phyloP scores from a whole-genome alignment of 2,329 filamentous ascomycete species.

The Didymella arachidicola region DNA sequence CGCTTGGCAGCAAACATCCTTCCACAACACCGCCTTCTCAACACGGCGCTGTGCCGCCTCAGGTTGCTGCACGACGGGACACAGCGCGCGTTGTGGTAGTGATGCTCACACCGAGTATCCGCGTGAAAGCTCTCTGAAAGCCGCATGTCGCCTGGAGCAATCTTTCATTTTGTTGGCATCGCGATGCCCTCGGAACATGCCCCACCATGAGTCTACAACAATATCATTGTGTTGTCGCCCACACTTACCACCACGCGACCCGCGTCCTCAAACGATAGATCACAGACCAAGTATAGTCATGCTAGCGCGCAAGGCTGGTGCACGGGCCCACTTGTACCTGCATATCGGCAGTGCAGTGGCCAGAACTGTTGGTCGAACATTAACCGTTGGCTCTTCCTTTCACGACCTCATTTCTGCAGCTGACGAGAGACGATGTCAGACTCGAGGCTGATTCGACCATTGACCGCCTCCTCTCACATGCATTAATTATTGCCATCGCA shows the following conservation, averaged over 20 bases:
- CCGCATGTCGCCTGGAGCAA: neutral
- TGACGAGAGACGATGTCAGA: constrained; percentile 8
- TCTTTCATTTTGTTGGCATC: neutral
- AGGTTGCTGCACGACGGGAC: constrained; percentile 4
- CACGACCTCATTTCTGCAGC: constrained; percentile 15
- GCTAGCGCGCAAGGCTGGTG: constrained; percentile 23
- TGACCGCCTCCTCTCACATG: neutral
- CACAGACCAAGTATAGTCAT: constrained; percentile 28
- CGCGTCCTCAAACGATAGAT: constrained; percentile 26
- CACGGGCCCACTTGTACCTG: constrained; percentile 34
- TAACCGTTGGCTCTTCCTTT: constrained; percentile 26
- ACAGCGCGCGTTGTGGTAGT: neutral
- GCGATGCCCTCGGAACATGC: neutral
- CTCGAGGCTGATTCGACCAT: neutral
- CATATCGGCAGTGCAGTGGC: constrained; percentile 26
- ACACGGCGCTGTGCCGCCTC: constrained; percentile 7
- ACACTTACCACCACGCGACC: constrained; percentile 22
- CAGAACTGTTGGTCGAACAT: constrained; percentile 18
- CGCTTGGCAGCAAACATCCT: constrained; percentile 14
- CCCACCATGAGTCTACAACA: constrained; percentile 10
- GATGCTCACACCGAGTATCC: neutral
- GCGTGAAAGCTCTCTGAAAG: neutral
- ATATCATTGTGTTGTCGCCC: constrained; percentile 24
- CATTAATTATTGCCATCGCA: neutral
- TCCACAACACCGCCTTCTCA: constrained; percentile 3